Evolutionary conservation across 306 rosid species (phyloP).

Genomic region (Quillaja saponaria): DNA sequence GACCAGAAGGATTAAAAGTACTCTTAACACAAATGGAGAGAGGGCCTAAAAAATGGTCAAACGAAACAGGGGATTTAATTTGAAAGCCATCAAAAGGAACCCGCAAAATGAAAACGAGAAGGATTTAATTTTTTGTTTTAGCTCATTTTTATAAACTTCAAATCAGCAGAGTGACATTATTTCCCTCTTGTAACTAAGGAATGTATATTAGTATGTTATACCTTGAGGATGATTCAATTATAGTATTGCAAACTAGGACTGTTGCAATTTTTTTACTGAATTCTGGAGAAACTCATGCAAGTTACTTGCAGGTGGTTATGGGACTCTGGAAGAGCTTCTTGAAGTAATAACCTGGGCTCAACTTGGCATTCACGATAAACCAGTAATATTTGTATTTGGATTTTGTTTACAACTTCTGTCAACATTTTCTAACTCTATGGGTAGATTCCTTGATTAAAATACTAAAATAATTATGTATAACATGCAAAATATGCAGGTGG

Average conservation of each 20-base stretch:
- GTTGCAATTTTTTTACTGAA: not conserved
- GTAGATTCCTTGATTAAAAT: not conserved
- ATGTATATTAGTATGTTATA: not conserved
- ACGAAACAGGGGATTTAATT: not conserved
- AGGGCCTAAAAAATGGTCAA: not conserved
- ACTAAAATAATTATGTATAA: conserved; percentile 20
- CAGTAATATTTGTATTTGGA: conserved; percentile 48
- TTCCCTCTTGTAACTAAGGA: not conserved
- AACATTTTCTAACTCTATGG: not conserved
- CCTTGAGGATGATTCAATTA: not conserved
- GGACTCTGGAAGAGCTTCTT: conserved; percentile 95
- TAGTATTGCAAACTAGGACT: no score
- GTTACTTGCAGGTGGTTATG: conserved; percentile 82
- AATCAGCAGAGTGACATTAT: not conserved
- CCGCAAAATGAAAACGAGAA: no score
- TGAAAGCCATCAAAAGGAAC: not conserved
- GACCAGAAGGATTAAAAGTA: no score
- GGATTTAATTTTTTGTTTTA: no score
- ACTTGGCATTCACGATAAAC: conserved; percentile 97
- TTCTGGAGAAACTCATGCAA: conserved; percentile 23
- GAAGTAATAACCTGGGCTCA: conserved; percentile 99
- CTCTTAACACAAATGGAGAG: no score
- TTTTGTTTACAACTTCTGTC: conserved; percentile 10
- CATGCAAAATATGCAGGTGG: conserved; percentile 61
- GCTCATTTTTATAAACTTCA: no score